Evolutionary conservation across 441 rosid species (phyloP).

Genomic region (Pelargonium australe): DNA sequence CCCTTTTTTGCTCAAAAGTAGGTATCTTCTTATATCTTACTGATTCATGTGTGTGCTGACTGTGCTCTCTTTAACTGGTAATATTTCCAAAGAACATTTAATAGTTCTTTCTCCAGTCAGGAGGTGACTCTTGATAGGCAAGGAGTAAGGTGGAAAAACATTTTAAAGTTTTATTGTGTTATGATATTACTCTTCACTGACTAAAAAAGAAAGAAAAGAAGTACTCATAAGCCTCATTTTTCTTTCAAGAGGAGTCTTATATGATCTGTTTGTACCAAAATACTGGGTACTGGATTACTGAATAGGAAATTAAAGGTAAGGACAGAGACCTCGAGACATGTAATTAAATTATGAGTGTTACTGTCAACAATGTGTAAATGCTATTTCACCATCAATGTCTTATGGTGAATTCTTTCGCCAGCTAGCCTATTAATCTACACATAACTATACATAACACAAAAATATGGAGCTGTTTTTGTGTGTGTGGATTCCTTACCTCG

Average conservation of each 20-base stretch:
- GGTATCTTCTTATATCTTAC: constrained; percentile 20
- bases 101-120: not conserved
- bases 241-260: not conserved
- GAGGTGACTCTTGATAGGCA: not conserved
- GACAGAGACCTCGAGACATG: not conserved
- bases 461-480: not conserved
- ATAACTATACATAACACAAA: not conserved
- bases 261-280: not conserved
- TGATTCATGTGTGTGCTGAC: not conserved
- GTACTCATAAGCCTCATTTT: not conserved
- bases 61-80: not conserved
- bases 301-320: not conserved
- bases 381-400: not conserved
- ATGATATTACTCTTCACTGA: not conserved
- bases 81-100: not conserved
- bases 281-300: not conserved
- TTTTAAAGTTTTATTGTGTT: not conserved
- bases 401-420: not conserved
- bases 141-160: not conserved
- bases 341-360: not conserved
- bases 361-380: not conserved
- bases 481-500: not conserved
- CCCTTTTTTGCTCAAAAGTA: constrained; percentile 59
- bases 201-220: not conserved
- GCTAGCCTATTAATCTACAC: not conserved